Base-by-base conservation (phyloP, 2,329 filamentous ascomycete genomes). In the Emergomyces orientalis region DNA sequence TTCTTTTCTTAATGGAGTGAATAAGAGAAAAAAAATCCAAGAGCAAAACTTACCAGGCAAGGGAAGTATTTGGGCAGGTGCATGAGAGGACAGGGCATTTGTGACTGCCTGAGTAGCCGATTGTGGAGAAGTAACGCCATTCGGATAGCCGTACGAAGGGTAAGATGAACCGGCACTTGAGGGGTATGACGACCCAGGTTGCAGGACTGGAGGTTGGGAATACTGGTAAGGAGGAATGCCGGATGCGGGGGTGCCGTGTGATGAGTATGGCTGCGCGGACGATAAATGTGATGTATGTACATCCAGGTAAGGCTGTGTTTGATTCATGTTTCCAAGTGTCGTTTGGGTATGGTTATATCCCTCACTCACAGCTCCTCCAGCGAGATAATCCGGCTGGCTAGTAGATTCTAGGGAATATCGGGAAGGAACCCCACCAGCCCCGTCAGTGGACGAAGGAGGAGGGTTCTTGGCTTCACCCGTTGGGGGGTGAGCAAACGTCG, bases 261-360 rank as follows among this genome's bases (percentile, higher is more conserved):
- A 87, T 64, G 86, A 82, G 70, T 88, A 89, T 64, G 86, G 82
- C 74, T 90, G 89, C 65, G 87, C 88, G 68, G 87, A 84, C 70
- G 89, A 89, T 81, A 95, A 87, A 76, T 94, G 89, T 70, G 83
- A 79, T 67, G 84, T 80, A 73, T 87, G 83, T 72, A 94, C 91
- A 76, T 96, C 94, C 87, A 95, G 89, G 70, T 96, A 93, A 69
- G 86, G 82, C 71, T 86, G 84, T 70, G 84, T 83, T 77, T 88
- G 88, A 79, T 96, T 96, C 92, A 97, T 96, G 77, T 74, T 80
- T 71, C 73, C 69, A 65, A 75, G 70, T 61, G 75, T 72, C 45
- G 69, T 71, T n/a, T 73, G 72, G 49, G 68, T 71, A 37, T 72
- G 70, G 68, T 79, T 79, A 67, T 80, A 81, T 43, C 72, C 70